phyloP scores from a whole-genome alignment of 2,329 filamentous ascomycete genomes.

The Microdochium trichocladiopsis region DNA sequence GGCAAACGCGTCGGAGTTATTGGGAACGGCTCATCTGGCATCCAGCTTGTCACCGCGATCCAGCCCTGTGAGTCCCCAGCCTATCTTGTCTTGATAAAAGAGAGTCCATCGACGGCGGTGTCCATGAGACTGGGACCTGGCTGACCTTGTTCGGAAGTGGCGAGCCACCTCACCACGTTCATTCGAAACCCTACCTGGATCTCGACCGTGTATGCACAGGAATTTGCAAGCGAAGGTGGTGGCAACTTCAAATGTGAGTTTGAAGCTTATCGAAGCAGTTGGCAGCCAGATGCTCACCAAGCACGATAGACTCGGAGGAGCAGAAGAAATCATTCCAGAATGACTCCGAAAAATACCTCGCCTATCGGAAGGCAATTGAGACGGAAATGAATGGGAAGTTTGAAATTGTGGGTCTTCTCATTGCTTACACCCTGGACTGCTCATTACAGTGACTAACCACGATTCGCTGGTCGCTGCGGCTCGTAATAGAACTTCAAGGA shows the following conservation, averaged over 20 bases:
- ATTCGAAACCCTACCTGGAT: background rate
- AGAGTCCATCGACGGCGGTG: background rate
- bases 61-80: no score
- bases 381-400: background rate
- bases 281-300: background rate
- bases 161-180: background rate
- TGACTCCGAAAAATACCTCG: background rate
- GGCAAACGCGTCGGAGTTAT: constrained; percentile 15
- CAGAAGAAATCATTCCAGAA: background rate
- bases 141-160: background rate
- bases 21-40: constrained; percentile 16
- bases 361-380: background rate
- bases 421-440: background rate
- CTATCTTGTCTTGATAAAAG: no score
- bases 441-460: background rate
- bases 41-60: constrained; percentile 12
- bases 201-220: background rate
- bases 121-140: background rate
- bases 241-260: background rate
- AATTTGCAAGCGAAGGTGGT: background rate
- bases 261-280: background rate
- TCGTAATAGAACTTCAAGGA: background rate
- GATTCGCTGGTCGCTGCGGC: no score
- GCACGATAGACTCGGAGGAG: background rate
- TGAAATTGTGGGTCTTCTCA: background rate